Base-by-base conservation (phyloP, 1,139 yeast species). In the Taphrina pruni region DNA sequence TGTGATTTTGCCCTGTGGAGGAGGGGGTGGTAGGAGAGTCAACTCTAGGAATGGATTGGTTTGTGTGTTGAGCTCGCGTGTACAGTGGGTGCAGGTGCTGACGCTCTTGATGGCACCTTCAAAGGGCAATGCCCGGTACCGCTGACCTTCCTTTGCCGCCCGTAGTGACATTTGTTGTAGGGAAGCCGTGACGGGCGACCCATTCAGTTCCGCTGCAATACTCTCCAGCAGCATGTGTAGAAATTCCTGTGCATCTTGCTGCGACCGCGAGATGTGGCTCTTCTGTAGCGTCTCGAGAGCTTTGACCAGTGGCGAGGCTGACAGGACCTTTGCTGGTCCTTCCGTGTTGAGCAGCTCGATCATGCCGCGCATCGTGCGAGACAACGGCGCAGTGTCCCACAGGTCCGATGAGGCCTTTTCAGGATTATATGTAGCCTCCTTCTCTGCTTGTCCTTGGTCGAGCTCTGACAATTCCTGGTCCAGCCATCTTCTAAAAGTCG, bases 231-330 rank as follows among this genome's bases (percentile, higher is more conserved):
- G 20, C 45, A 64, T 46, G 38, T 64, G 67, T 6, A 64, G 67
- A 36, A 64, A 64, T 52, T 64, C 67, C 26, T 64, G 67, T 8
- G 67, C 67, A n/a, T 64, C 67, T 21, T 64, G 67, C 17, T 64
- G 67, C 8, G 58, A 46, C n/a, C 67, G 60, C n/a, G 67, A 64
- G n/a, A 64, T 55, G 55, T 39, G 61, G 45, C 60, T 57, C 20
- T 45, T 17, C 32, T 64, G 67, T 21, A 64, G 35, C 9, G 46
- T 36, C 46, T 64, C 67, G 36, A 64, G 61, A n/a, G 67, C 67
- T 9, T 35, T 32, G 20, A 64, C 56, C 46, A 64, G 26, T 11
- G 67, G 67, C 39, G 61, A 35, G 17, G 55, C 41, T 35, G 67
- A 55, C 46, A 64, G 39, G 8, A 57, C 46, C 67, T 64, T 64